Evolutionary conservation across 2,329 filamentous ascomycete species (phyloP).

Genomic region (Fusarium sp.): DNA sequence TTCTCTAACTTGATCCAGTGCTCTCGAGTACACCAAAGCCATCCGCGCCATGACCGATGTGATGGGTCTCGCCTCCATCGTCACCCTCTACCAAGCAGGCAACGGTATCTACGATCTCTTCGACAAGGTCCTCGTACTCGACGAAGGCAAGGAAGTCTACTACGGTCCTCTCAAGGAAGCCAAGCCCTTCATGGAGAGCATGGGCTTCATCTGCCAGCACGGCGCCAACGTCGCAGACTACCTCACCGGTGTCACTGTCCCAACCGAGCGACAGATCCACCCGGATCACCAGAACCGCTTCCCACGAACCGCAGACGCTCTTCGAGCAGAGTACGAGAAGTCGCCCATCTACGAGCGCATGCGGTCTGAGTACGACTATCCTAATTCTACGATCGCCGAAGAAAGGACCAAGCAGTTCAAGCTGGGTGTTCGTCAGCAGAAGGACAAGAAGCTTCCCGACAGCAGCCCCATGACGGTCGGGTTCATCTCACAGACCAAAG

Average conservation of each 20-base stretch:
- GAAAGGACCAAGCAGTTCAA: slow-evolving; percentile 63
- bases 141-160: slow-evolving; percentile 72
- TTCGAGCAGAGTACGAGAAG: slow-evolving; percentile 62
- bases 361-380: slow-evolving; percentile 66
- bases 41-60: slow-evolving; percentile 73
- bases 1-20: slow-evolving; percentile 46
- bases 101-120: slow-evolving; percentile 76
- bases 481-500: slow-evolving; percentile 64
- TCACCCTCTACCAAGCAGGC: slow-evolving; percentile 75
- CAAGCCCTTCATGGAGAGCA: slow-evolving; percentile 69
- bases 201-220: slow-evolving; percentile 70
- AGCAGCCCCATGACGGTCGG: slow-evolving; percentile 66
- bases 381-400: slow-evolving; percentile 58
- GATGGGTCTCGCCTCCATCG: slow-evolving; percentile 66
- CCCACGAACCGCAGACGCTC: slow-evolving; percentile 55
- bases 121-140: slow-evolving; percentile 75
- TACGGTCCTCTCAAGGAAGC: slow-evolving; percentile 70
- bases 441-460: slow-evolving; percentile 62
- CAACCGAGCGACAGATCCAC: slow-evolving; percentile 73
- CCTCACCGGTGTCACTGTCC: slow-evolving; percentile 72
- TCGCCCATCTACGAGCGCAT: slow-evolving; percentile 61
- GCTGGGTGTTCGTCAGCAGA: slow-evolving; percentile 62
- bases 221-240: slow-evolving; percentile 73
- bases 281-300: slow-evolving; percentile 52
- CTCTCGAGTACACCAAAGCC: slow-evolving; percentile 68